phyloP scores from a whole-genome alignment of 495 filamentous ascomycete species.

The Aspergillus leporis region DNA sequence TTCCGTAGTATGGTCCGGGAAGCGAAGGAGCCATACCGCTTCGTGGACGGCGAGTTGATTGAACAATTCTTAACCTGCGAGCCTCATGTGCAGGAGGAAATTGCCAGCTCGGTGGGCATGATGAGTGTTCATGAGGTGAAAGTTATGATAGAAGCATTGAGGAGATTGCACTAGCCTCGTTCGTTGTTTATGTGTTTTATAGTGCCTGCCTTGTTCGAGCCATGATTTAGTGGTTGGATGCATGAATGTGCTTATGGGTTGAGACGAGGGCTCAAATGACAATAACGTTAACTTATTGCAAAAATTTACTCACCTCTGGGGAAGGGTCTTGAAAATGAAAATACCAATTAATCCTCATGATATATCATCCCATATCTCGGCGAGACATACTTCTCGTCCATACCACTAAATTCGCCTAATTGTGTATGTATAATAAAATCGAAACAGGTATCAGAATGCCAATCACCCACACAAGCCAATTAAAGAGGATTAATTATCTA shows the following conservation, averaged over 20 bases:
- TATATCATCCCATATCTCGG: neutral
- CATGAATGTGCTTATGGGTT: neutral
- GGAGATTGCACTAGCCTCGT: constrained; percentile 55
- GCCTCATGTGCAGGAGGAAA: constrained; percentile 62
- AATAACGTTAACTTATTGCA: neutral
- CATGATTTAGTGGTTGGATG: neutral
- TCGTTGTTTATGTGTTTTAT: neutral
- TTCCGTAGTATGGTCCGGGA: constrained; percentile 71
- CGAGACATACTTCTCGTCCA: neutral
- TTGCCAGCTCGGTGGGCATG: constrained; percentile 57
- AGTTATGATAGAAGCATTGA: constrained; percentile 69
- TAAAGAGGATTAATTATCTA: neutral
- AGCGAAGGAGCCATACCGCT: constrained; percentile 75
- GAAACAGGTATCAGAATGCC: neutral
- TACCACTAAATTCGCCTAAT: too few species aligned
- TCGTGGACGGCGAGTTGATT: constrained; percentile 90
- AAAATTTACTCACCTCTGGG: neutral
- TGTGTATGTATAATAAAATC: neutral
- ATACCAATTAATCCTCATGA: too few species aligned
- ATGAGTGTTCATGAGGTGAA: constrained; percentile 70
- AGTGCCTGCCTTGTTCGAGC: neutral
- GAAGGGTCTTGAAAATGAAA: too few species aligned
- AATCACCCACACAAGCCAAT: neutral
- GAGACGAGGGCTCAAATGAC: neutral
- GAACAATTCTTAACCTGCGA: constrained; percentile 77